Evolutionary conservation across 805 yeast genomes (phyloP).

Genomic region (Kodamaea jinghongensis): DNA sequence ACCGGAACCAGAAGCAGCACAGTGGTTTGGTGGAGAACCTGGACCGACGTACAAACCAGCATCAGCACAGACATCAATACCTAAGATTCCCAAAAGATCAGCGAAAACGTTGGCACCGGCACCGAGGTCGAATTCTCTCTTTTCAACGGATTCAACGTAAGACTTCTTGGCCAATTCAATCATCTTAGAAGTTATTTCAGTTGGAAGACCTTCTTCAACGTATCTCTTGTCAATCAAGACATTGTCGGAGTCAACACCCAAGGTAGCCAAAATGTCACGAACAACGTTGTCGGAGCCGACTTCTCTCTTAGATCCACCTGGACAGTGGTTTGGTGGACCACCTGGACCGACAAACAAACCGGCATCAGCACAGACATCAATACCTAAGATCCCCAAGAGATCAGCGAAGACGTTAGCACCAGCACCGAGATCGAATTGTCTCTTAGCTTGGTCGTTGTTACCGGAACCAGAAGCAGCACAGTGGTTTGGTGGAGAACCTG

Average conservation of each 20-base stretch:
- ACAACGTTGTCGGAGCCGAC: background rate
- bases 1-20: constrained; percentile 2
- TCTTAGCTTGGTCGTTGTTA: constrained; percentile 7
- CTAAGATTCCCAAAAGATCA: constrained; percentile 6
- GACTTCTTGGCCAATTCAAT: constrained; percentile 8
- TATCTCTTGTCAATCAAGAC: constrained; percentile 7
- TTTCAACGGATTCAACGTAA: constrained; percentile 5
- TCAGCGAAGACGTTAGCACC: constrained; percentile 7
- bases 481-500: background rate
- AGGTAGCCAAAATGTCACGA: background rate
- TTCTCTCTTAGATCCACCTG: background rate
- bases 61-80: constrained; percentile 13
- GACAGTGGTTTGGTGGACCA: too few species aligned
- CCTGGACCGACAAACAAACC: background rate
- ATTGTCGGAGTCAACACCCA: background rate
- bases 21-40: background rate
- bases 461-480: background rate
- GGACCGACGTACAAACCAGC: constrained; percentile 3
- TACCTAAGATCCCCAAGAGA: constrained; percentile 6
- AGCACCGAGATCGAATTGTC: constrained; percentile 10
- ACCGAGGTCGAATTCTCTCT: constrained; percentile 13
- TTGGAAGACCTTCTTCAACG: constrained; percentile 6
- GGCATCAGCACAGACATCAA: constrained; percentile 5
- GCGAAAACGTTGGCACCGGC: constrained; percentile 14
- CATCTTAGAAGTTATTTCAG: constrained; percentile 1